Evolutionary conservation across 768 basidiomycete genomes (phyloP).

Genomic region (Panellus pusillus): DNA sequence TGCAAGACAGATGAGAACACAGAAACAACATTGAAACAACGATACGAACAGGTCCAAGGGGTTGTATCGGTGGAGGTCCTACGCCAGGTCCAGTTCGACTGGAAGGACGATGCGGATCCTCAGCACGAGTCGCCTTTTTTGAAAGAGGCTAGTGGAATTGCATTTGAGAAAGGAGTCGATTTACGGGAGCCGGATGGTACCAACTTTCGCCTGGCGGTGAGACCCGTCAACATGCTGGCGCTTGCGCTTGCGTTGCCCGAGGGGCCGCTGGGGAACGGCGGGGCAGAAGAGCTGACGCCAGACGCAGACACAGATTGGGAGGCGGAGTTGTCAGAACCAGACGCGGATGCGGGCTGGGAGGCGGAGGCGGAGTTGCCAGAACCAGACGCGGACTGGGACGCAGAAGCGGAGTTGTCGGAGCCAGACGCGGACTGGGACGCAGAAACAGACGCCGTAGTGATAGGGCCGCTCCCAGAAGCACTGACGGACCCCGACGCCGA

Average conservation of each 20-base stretch:
- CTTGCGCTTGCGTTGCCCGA: not conserved
- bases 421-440: not conserved
- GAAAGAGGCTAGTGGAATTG: too few species aligned
- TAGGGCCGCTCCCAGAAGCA: not conserved
- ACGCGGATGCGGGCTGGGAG: not conserved
- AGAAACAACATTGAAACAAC: not conserved
- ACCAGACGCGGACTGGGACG: not conserved
- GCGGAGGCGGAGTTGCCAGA: not conserved
- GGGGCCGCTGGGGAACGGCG: conserved; percentile 4
- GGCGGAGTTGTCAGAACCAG: not conserved
- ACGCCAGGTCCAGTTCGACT: too few species aligned
- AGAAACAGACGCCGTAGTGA: not conserved
- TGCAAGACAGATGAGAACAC: conserved; percentile 25
- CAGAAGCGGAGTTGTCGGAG: not conserved
- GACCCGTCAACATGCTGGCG: not conserved
- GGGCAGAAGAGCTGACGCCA: conserved; percentile 1
- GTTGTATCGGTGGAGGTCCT: conserved; percentile 17
- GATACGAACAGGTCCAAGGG: conserved; percentile 52
- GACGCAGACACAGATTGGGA: not conserved
- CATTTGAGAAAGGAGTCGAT: too few species aligned
- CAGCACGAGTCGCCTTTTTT: too few species aligned
- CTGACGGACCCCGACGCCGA: not conserved
- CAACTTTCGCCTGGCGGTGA: conserved; percentile 12
- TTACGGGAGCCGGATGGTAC: too few species aligned
- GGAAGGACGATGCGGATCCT: too few species aligned